Percentiles rank a stretch among this genome's conserved stretches.
Conservation (phyloP, 306 rosid genomes). For the Lathyrus tuberosus region DNA sequence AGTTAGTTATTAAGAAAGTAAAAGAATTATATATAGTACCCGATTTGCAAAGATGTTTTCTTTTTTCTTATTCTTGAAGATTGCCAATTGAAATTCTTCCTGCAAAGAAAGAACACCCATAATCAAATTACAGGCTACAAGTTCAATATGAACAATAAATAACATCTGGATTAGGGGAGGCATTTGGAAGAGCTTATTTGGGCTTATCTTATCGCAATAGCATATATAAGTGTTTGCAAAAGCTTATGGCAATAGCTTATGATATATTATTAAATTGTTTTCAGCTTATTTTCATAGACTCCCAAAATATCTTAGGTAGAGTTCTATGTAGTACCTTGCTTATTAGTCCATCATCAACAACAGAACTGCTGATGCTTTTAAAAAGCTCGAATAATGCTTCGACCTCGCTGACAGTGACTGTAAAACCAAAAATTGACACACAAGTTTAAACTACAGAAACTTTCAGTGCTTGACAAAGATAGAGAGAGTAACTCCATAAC, state of each 20-base stretch:
- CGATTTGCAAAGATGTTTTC: constrained; percentile 93
- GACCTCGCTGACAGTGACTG: constrained; percentile 95
- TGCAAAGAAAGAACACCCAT: constrained; percentile 49
- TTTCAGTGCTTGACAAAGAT: constrained; percentile 14
- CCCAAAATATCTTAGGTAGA: background rate
- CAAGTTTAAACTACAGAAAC: constrained; percentile 28
- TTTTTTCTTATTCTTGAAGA: constrained; percentile 86
- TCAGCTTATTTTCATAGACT: background rate
- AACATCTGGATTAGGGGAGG: background rate
- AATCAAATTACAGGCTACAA: constrained; percentile 14
- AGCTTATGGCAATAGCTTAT: background rate
- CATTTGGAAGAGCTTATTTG: background rate
- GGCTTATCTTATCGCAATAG: background rate
- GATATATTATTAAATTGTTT: background rate
- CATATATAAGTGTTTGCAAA: background rate
- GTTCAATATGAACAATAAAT: constrained; percentile 5
- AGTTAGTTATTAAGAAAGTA: constrained; percentile 12
- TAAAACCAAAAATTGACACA: constrained; percentile 42
- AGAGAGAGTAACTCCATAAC: constrained; percentile 19
- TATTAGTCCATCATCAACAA: constrained; percentile 90
- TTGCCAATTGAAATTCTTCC: constrained; percentile 97
- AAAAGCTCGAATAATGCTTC: constrained; percentile 93
- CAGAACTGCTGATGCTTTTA: constrained; percentile 96
- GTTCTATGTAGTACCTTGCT: constrained; percentile 62
- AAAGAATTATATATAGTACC: constrained; percentile 54